Percentiles rank a stretch among this genome's conserved stretches.
phyloP scores from a whole-genome alignment of 208 protist genomes.

The Spongospora subterranea region DNA sequence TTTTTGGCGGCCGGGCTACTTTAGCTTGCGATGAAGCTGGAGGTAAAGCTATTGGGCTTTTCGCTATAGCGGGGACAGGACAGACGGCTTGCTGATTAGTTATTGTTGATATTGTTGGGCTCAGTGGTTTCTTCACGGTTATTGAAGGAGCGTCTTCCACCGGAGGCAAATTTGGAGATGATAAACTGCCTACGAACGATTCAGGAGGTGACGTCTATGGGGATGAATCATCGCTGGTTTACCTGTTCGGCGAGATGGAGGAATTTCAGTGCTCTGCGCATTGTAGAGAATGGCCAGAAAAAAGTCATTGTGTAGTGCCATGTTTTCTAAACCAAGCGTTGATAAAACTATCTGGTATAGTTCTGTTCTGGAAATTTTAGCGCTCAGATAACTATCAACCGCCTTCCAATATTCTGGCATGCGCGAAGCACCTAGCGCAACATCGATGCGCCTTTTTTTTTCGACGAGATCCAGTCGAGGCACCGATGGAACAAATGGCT shows the following conservation, averaged over 20 bases:
- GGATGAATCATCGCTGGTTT: background rate
- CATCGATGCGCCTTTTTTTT: constrained; percentile 34
- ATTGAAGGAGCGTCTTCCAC: background rate
- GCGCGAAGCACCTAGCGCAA: background rate
- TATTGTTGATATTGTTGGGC: background rate
- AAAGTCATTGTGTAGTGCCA: constrained; percentile 48
- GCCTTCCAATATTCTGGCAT: constrained; percentile 7
- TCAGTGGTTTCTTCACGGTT: background rate
- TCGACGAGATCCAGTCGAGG: background rate
- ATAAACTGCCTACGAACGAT: background rate
- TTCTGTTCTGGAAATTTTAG: constrained; percentile 19
- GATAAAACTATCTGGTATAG: constrained; percentile 1
- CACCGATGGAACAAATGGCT: background rate
- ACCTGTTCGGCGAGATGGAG: background rate
- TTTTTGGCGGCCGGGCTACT: background rate
- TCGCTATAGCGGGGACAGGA: background rate
- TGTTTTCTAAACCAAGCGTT: constrained; percentile 11
- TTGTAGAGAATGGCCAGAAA: constrained; percentile 43
- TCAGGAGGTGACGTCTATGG: background rate
- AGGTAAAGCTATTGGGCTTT: background rate
- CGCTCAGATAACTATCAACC: background rate
- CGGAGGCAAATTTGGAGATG: background rate
- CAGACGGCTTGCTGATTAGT: background rate
- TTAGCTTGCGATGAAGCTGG: background rate
- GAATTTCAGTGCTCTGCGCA: background rate